Conservation (phyloP, 2,329 filamentous ascomycete genomes). For the Hirsutella rhossiliensis region DNA sequence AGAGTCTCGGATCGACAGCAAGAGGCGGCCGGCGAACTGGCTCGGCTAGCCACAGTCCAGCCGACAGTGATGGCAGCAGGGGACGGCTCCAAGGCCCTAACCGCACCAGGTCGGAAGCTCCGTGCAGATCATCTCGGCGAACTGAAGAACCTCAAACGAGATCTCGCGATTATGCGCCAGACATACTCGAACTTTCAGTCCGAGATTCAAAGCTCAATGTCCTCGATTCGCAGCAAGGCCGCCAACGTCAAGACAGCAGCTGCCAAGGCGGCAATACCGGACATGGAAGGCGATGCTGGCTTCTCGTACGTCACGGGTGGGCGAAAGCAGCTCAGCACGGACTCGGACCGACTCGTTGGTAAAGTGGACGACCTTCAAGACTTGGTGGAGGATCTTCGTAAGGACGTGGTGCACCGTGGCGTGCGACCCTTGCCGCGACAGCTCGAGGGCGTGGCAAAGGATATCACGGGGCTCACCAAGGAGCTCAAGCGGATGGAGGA, state of each 20-base stretch:
- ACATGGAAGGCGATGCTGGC: constrained; percentile 65
- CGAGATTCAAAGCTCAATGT: constrained; percentile 82
- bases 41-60: constrained; percentile 39
- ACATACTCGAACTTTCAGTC: constrained; percentile 87
- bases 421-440: constrained; percentile 85
- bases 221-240: constrained; percentile 69
- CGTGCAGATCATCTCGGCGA: constrained; percentile 59
- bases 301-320: constrained; percentile 75
- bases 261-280: constrained; percentile 56
- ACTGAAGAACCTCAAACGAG: constrained; percentile 70
- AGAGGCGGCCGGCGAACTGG: constrained; percentile 79
- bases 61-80: constrained; percentile 26
- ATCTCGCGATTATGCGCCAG: constrained; percentile 83
- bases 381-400: constrained; percentile 87
- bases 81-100: constrained; percentile 25
- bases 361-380: constrained; percentile 97
- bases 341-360: constrained; percentile 82
- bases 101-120: constrained; percentile 28
- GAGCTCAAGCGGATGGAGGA: constrained; percentile 93
- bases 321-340: constrained; percentile 74
- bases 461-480: constrained; percentile 68
- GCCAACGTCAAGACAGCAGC: constrained; percentile 66
- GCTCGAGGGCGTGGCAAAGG: constrained; percentile 79
- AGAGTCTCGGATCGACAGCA: constrained; percentile 83
- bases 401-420: constrained; percentile 88